Evolutionary conservation across 1,284 basidiomycete genomes (phyloP), one percentile per base, ranked within the genome.

Genomic region (Hemileia vastatrix): DNA sequence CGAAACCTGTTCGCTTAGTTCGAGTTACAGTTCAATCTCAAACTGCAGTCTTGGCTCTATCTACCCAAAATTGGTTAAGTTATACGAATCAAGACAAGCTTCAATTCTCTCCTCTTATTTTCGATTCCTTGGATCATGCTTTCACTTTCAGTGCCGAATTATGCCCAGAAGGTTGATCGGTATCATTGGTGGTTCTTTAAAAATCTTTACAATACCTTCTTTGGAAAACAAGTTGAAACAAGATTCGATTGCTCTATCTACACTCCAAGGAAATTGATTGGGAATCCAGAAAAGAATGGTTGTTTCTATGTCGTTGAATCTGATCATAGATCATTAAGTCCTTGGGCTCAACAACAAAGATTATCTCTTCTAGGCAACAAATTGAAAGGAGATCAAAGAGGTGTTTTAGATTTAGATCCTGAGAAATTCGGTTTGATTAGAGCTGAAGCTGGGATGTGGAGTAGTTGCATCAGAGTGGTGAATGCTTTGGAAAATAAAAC

Each of bases 1-100:
- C 48, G 11, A 24, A 32, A 18, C 31, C 48, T n/a, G 48, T 50
- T 15, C 62, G 65, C 2, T 63, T 74, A 50, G 48, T 50, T 18
- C 9, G 48, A 18, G 48, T 50, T 13, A 24, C 48, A 24, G 48
- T 50, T 50, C 48, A 50, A 18, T 45, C 51, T 19, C 48, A 50
- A 50, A 24, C 48, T 50, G 23, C 48, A 18, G 48, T 50, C 48
- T 32, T 50, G 13, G 48, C 48, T 32, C n/a, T 50, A 24, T 50
- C 48, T 13, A 50, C 11, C n/a, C 48, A 32, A 18, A 24, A 24
- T 32, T 50, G 48, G 48, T 32, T 50, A 24, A 50, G 48, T 11
- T 50, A 50, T 50, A 50, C 48, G 48, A 24, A 50, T 50, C 11
- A 50, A 32, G 31, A 50, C n/a, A 9, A 15, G n/a, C n/a, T 24